These are phyloP conservation scores for Pseudodiploospora longispora DNA, from an alignment of 2,329 filamentous ascomycete species.

Conservation along the genomic window DNA sequence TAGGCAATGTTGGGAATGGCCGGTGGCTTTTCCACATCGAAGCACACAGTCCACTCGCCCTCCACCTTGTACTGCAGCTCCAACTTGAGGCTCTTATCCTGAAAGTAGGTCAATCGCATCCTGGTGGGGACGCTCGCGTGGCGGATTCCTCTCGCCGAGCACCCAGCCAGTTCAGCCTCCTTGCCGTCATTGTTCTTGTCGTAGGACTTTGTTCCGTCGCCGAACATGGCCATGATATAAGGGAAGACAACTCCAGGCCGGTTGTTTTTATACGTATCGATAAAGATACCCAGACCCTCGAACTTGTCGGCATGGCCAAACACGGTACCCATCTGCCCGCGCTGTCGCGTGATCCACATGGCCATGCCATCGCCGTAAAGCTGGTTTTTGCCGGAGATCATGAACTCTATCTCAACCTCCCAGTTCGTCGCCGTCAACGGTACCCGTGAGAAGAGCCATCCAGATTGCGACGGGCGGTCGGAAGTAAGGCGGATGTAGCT, in stretches of 20 bases:
- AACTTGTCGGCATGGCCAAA: slow-evolving; percentile 86
- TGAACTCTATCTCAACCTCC: slow-evolving; percentile 96
- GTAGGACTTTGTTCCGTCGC: slow-evolving; percentile 81
- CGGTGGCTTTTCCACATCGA: slow-evolving; percentile 62
- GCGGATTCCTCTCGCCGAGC: slow-evolving; percentile 86
- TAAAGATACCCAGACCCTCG: slow-evolving; percentile 88
- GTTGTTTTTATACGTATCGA: slow-evolving; percentile 99
- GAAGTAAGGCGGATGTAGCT: slow-evolving; percentile 90
- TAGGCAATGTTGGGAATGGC: slow-evolving; percentile 72
- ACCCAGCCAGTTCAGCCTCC: slow-evolving; percentile 83
- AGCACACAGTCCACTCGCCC: slow-evolving; percentile 83
- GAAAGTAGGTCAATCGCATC: slow-evolving; percentile 87
- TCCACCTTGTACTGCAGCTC: slow-evolving; percentile 93
- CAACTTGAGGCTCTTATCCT: slow-evolving; percentile 83
- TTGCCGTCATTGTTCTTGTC: slow-evolving; percentile 95
- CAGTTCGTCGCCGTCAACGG: slow-evolving; percentile 96
- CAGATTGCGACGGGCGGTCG: slow-evolving; percentile 81
- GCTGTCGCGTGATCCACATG: slow-evolving; percentile 95
- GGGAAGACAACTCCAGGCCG: slow-evolving; percentile 91
- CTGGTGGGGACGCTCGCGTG: slow-evolving; percentile 74
- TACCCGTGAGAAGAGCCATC: slow-evolving; percentile 90
- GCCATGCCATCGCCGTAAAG: slow-evolving; percentile 95
- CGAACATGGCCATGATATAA: slow-evolving; percentile 97
- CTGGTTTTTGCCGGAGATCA: slow-evolving; percentile 79
- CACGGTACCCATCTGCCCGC: slow-evolving; percentile 69